phyloP scores from a whole-genome alignment of 306 rosid species.

The Cucurbita pepo region DNA sequence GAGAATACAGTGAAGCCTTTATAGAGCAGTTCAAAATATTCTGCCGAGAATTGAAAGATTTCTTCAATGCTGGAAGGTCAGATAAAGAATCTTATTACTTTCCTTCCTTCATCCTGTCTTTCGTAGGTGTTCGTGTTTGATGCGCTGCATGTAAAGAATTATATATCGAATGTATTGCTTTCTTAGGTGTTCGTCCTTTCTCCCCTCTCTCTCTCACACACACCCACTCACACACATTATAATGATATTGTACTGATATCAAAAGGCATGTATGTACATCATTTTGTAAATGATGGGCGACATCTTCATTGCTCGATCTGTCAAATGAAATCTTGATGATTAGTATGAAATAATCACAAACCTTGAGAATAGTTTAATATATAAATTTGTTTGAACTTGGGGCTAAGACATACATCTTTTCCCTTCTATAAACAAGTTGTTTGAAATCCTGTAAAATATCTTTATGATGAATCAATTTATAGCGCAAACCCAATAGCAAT shows the following conservation, averaged over 20 bases:
- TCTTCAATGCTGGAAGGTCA: constrained; percentile 98
- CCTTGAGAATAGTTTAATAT: neutral
- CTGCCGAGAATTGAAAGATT: constrained; percentile 86
- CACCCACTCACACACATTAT: neutral
- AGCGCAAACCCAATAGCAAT: neutral
- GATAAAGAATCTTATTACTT: constrained; percentile 6
- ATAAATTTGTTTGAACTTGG: neutral
- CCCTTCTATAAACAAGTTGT: neutral
- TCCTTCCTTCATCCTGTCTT: neutral
- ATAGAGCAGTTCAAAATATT: constrained; percentile 88
- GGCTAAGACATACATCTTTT: neutral
- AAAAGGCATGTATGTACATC: neutral
- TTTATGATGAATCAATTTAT: neutral
- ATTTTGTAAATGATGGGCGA: neutral
- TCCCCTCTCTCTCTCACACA: neutral
- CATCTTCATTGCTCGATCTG: neutral
- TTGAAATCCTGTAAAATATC: neutral
- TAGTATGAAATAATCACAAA: neutral
- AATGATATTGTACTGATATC: neutral
- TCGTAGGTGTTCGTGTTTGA: neutral
- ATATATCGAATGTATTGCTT: neutral
- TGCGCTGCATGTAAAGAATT: no score
- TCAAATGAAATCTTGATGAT: neutral
- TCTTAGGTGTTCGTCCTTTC: neutral
- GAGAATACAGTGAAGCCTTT: constrained; percentile 67